Evolutionary conservation across 129 eudicot species (phyloP), one percentile per base, ranked within the genome.

Genomic region (Pseudognaphalium luteoalbum): DNA sequence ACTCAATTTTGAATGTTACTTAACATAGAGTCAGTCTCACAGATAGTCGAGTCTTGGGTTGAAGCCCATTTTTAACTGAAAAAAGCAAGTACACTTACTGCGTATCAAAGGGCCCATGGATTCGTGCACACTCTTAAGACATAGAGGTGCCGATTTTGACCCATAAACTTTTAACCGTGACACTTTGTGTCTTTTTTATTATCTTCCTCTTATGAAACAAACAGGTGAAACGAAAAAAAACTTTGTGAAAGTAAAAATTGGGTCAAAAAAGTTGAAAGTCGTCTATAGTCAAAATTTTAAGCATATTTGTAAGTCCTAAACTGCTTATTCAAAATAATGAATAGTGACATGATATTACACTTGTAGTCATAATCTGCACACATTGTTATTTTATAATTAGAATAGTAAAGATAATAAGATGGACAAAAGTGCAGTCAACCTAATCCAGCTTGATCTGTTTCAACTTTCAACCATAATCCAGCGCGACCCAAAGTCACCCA

Each of bases 31-130:
- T n/a, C n/a, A n/a, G n/a, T n/a, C n/a, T n/a, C n/a, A n/a, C n/a
- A n/a, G 52, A 33, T 4, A 2, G 72, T 63, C 8, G 34, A 29
- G 34, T 33, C 58, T 72, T 57, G 32, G 66, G 20, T 57, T 30
- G 20, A 35, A 35, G 25, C 61, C 7, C 16, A 70, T 0, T 21
- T 42, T 34, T 25, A 70, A 28, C 25, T 9, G 14, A 74, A 28
- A 28, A 41, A 29, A 60, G 41, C 58, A 37, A 73, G 77, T 32
- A 52, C 16, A 73, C 28, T 59, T 37, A 67, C 35, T 35, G 33
- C 22, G 37, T 19, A 56, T 17, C 52, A 20, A 52, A 19, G 56
- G 76, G 76, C 56, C 66, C 3, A 32, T 15, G 29, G 3, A 22
- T 65, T 39, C 5, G 7, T 20, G 7, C 28, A 11, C 10, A 6